phyloP scores from a whole-genome alignment of 2,329 filamentous ascomycete species.

The Didymellaceae sp. region DNA sequence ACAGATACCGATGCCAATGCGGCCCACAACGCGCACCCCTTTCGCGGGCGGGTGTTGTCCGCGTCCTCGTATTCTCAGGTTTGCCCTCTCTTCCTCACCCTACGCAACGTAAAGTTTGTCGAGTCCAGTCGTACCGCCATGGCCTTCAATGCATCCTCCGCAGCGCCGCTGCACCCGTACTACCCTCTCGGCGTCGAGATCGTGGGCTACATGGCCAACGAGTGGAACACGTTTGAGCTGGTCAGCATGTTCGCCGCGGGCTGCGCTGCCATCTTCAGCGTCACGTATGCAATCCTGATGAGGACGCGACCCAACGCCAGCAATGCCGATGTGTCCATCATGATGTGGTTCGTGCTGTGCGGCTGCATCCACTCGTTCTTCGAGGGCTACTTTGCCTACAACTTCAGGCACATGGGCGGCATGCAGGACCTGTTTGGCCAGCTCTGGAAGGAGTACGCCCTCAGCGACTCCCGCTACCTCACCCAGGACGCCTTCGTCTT shows the following conservation, averaged over 20 bases:
- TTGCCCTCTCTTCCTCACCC: too few relatives aligned
- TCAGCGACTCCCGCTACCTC: constrained; percentile 86
- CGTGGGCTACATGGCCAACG: constrained; percentile 70
- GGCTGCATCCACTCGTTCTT: constrained; percentile 80
- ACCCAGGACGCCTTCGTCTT: constrained; percentile 79
- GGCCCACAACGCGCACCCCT: constrained; percentile 5
- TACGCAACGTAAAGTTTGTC: constrained; percentile 14
- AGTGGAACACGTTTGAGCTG: constrained; percentile 64
- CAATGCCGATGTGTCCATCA: constrained; percentile 62
- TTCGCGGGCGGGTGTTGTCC: constrained; percentile 2
- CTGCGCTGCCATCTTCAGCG: constrained; percentile 63
- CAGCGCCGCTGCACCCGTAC: constrained; percentile 65
- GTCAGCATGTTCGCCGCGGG: constrained; percentile 65
- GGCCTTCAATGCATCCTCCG: constrained; percentile 20
- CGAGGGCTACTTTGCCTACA: constrained; percentile 81
- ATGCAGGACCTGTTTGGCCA: constrained; percentile 79
- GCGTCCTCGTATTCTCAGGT: too few relatives aligned
- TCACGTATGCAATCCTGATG: constrained; percentile 62
- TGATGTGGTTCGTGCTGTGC: constrained; percentile 79
- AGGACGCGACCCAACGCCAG: constrained; percentile 60
- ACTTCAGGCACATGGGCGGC: constrained; percentile 69
- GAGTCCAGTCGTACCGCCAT: constrained; percentile 13
- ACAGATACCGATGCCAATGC: background rate
- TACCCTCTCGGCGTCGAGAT: constrained; percentile 71
- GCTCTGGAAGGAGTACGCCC: constrained; percentile 90